Evolutionary conservation across 2,329 filamentous ascomycete species (phyloP).

Genomic region (Talaromyces sp.): DNA sequence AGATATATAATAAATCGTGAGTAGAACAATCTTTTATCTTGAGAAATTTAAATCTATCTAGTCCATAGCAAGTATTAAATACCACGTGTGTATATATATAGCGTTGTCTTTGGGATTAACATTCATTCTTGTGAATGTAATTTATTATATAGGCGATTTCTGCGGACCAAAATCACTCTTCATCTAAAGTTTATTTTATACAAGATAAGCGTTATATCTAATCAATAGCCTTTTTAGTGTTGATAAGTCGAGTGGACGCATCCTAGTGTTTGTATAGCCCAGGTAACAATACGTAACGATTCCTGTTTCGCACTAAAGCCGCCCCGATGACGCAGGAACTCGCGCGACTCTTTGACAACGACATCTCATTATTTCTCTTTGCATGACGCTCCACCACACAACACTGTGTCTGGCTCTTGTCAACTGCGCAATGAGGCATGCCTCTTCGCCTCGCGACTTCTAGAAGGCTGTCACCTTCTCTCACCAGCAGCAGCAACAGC

Average conservation of each 20-base stretch:
- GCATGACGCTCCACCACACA: not conserved
- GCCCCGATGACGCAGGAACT: not conserved
- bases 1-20: no score
- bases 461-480: slow-evolving; percentile 10
- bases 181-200: not conserved
- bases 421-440: slow-evolving; percentile 13
- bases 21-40: no score
- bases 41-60: not conserved
- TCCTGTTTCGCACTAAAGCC: not conserved
- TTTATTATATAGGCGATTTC: not conserved
- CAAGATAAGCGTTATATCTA: no score
- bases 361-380: not conserved
- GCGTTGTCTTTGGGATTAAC: not conserved
- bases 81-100: not conserved
- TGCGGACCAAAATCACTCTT: not conserved
- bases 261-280: not conserved
- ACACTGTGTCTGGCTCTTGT: not conserved
- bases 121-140: no score
- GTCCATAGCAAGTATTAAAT: not conserved
- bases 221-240: not conserved
- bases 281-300: not conserved
- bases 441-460: slow-evolving; percentile 14
- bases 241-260: not conserved
- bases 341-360: not conserved
- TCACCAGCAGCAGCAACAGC: slow-evolving; percentile 14